Conservation (phyloP, 2,329 filamentous ascomycete genomes). For the Colletotrichum truncatum region DNA sequence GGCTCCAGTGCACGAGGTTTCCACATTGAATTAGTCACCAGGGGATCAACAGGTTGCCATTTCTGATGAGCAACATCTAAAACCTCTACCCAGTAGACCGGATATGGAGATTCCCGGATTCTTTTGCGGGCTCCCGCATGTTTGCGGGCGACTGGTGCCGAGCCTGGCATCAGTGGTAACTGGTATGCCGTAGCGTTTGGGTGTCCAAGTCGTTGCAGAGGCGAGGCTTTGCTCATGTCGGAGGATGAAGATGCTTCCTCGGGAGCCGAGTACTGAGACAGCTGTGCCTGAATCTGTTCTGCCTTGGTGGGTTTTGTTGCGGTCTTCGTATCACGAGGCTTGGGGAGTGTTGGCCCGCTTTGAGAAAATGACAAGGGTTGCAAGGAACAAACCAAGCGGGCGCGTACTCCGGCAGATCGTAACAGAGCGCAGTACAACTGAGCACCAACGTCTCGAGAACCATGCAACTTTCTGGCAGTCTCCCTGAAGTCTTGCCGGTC, state of each 20-base stretch:
- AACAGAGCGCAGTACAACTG: slow-evolving; percentile 92
- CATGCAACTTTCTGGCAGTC: slow-evolving; percentile 74
- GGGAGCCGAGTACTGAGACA: slow-evolving; percentile 48
- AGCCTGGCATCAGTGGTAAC: slow-evolving; percentile 52
- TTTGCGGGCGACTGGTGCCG: slow-evolving; percentile 43
- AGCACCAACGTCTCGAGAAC: slow-evolving; percentile 88
- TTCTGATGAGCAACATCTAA: slow-evolving; percentile 88
- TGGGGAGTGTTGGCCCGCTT: slow-evolving; percentile 58
- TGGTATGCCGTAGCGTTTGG: slow-evolving; percentile 63
- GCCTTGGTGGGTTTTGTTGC: slow-evolving; percentile 41
- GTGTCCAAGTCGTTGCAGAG: slow-evolving; percentile 60
- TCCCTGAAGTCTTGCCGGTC: slow-evolving; percentile 78
- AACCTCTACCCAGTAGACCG: slow-evolving; percentile 94
- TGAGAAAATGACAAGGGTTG: slow-evolving; percentile 80
- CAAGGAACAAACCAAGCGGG: slow-evolving; percentile 88
- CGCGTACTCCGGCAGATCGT: slow-evolving; percentile 81
- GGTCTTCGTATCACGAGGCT: slow-evolving; percentile 43
- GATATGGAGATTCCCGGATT: slow-evolving; percentile 77
- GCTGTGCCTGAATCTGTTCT: slow-evolving; percentile 47
- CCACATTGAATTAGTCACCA: slow-evolving; percentile 81
- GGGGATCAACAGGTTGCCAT: slow-evolving; percentile 88
- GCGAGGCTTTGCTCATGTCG: slow-evolving; percentile 44
- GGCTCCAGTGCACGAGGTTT: slow-evolving; percentile 84
- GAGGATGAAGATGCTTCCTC: slow-evolving; percentile 33
- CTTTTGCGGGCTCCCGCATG: slow-evolving; percentile 44